Base-by-base conservation (phyloP, 1,284 basidiomycete species). In the Ganoderma meredithae region DNA sequence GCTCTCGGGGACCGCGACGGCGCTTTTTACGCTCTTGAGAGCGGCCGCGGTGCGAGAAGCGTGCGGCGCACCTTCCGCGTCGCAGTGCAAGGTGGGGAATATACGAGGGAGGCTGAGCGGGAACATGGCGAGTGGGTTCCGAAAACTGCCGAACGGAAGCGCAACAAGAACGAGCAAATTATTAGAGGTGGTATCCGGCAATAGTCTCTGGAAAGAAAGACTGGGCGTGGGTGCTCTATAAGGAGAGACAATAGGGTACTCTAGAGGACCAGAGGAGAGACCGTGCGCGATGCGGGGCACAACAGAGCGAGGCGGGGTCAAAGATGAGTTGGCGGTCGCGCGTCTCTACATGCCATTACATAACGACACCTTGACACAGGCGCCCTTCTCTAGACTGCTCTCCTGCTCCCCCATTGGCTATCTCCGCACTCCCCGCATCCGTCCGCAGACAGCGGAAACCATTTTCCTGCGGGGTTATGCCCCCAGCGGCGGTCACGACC, bases 1-100 rank as follows among this genome's bases (percentile, higher is more conserved):
- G 74, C 81, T 90, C 79, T 96, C 93, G 43, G 90, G 93, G 27
- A 92, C 85, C 56, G 90, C 82, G 60, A 95, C 86, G 8, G 85
- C 90, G 66, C 85, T 88, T 72, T 89, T 88, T 67, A 95, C 88
- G 58, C 83, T 84, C 70, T 86, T 84, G 63, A 93, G 75, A 36
- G 90, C 88, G 41, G 86, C 82, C n/a, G 83, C 81, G 3, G 87
- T 82, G 19, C 79, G 72, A 17, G 72, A 72, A 27, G 40, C 58
- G 3, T 69, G 67, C 41, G 83, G 80, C 19, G 69, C 69, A 36
- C 82, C 65, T 61, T 72, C 69, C 36, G 72, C 64, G 74, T 92
- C 91, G 66, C 84, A 85, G 73, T 88, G 83, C 12, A 85, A 77
- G 55, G 84, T 84, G 61, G 86, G 82, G 69, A 90, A 75, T 63